phyloP scores from a whole-genome alignment of 768 basidiomycete species.

The Tylopilus vinaceipallidus region DNA sequence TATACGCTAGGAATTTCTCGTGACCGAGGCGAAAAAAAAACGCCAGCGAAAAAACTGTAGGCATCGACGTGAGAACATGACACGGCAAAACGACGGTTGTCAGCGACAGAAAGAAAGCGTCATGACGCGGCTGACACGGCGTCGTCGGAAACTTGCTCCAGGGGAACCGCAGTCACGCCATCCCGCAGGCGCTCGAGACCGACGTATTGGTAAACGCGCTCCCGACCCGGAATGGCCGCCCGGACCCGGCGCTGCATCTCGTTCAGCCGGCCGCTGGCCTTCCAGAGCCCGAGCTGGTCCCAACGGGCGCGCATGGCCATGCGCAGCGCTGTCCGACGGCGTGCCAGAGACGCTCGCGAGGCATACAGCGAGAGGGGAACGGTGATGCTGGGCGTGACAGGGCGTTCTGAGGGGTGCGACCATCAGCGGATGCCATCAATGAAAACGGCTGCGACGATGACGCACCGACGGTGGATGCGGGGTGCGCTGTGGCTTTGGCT shows the following conservation, averaged over 20 bases:
- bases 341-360: constrained; percentile 24
- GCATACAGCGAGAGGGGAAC: constrained; percentile 6
- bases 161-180: neutral
- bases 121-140: constrained; percentile 3
- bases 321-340: constrained; percentile 28
- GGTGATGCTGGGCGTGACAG: constrained; percentile 6
- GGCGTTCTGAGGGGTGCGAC: constrained; percentile 15
- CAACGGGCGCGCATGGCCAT: constrained; percentile 28
- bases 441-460: neutral
- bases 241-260: constrained; percentile 31
- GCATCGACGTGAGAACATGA: too few relatives aligned
- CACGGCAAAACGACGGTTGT: too few relatives aligned
- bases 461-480: constrained; percentile 12
- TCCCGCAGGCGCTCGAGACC: constrained; percentile 14
- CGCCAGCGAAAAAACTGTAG: neutral
- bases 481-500: constrained; percentile 2
- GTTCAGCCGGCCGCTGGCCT: constrained; percentile 23
- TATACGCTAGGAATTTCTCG: constrained; percentile 11
- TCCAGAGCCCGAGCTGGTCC: constrained; percentile 30
- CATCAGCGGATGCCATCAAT: neutral
- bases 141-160: neutral
- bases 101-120: too few relatives aligned
- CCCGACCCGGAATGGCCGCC: constrained; percentile 26
- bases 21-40: constrained; percentile 2
- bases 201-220: constrained; percentile 33